Evolutionary conservation across 495 filamentous ascomycete genomes (phyloP).

Genomic region (Corynascus novoguineensis): DNA sequence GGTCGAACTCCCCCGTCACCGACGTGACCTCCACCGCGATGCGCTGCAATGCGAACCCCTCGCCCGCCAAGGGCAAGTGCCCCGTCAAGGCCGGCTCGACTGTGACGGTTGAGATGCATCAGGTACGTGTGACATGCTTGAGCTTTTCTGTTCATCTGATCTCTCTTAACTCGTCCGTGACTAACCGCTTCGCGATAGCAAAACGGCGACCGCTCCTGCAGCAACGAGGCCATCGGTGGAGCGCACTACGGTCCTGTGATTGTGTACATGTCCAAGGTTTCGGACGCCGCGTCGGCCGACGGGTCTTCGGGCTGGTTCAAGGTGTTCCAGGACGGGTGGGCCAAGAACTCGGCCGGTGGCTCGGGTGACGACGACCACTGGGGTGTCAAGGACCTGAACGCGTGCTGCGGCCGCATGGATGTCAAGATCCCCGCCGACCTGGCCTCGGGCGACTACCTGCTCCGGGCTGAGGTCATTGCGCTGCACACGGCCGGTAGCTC

Average conservation of each 20-base stretch:
- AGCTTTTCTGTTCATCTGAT: too few species aligned
- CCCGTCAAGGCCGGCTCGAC: slow-evolving; percentile 42
- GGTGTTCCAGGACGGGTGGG: slow-evolving; percentile 46
- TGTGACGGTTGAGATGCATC: slow-evolving; percentile 51
- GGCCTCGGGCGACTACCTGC: slow-evolving; percentile 47
- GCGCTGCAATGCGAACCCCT: slow-evolving; percentile 39
- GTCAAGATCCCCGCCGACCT: slow-evolving; percentile 45
- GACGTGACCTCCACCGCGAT: slow-evolving; percentile 35
- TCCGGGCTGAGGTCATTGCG: slow-evolving; percentile 50
- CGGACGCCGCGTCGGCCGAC: slow-evolving; percentile 43
- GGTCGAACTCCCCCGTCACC: slow-evolving; percentile 45
- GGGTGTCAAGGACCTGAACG: slow-evolving; percentile 50
- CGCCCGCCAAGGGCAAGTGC: slow-evolving; percentile 37
- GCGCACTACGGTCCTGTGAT: slow-evolving; percentile 46
- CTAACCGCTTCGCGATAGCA: slow-evolving; percentile 37
- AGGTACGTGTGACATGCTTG: too few species aligned
- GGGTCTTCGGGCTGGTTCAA: slow-evolving; percentile 48
- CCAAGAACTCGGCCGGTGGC: slow-evolving; percentile 28
- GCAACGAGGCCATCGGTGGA: slow-evolving; percentile 45
- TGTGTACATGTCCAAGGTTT: slow-evolving; percentile 50
- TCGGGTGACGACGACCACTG: slow-evolving; percentile 44
- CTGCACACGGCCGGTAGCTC: slow-evolving; percentile 41
- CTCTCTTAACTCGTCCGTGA: not conserved
- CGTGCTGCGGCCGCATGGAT: slow-evolving; percentile 47
- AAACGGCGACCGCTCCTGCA: slow-evolving; percentile 39